phyloP scores from a whole-genome alignment of 139 green algal genomes.

The Mychonastes homosphaera region DNA sequence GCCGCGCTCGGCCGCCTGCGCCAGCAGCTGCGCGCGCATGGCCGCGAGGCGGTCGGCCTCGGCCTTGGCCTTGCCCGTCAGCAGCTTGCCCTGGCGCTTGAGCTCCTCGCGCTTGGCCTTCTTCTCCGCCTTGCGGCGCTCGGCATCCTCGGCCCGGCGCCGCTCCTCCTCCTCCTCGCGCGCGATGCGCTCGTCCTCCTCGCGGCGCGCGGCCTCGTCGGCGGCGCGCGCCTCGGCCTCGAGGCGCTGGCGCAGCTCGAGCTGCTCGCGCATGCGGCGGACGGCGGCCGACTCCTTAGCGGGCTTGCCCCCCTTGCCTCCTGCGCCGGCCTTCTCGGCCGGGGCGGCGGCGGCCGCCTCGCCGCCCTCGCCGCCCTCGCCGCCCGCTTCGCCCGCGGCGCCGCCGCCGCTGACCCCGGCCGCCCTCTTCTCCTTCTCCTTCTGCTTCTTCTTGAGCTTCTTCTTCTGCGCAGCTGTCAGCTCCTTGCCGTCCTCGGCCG shows the following conservation, averaged over 20 bases:
- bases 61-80: constrained; percentile 86
- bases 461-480: constrained; percentile 70
- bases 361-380: constrained; percentile 11
- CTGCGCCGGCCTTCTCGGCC: constrained; percentile 27
- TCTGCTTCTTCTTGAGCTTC: constrained; percentile 76
- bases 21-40: constrained; percentile 75
- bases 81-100: constrained; percentile 76
- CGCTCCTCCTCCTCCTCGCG: constrained; percentile 49
- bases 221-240: constrained; percentile 45
- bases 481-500: constrained; percentile 36
- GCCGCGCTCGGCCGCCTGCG: constrained; percentile 48
- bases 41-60: constrained; percentile 75
- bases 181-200: constrained; percentile 39
- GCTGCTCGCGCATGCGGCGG: constrained; percentile 56
- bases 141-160: constrained; percentile 53
- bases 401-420: constrained; percentile 19
- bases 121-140: constrained; percentile 43
- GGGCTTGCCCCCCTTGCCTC: constrained; percentile 37
- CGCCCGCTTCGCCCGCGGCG: constrained; percentile 9
- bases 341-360: constrained; percentile 22
- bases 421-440: constrained; percentile 62
- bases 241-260: constrained; percentile 48
- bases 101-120: constrained; percentile 58
- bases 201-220: constrained; percentile 12
- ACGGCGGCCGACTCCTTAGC: constrained; percentile 67